Base-by-base conservation (phyloP, 1,284 basidiomycete genomes). In the Hypsizygus ulmarius region DNA sequence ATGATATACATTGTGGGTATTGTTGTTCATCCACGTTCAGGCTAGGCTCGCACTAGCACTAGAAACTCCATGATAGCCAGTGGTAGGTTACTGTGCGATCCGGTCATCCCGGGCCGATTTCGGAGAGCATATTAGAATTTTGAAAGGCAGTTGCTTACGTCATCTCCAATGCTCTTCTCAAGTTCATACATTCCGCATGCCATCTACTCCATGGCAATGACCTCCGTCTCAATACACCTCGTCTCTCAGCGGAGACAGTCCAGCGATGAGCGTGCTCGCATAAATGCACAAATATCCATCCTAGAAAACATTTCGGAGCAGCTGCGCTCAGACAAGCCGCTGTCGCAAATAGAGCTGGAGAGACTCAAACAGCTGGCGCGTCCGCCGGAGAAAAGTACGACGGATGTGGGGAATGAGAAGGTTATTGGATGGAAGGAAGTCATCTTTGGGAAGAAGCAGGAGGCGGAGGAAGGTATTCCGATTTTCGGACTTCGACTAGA, bases 181-280 rank as follows among this genome's bases (percentile, higher is more conserved):
- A 58, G 48, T 44, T 47, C 56, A 47, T 56, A 63, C 56, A 34
- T 59, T 34, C 59, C 59, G 18, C 60, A 62, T 50, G 55, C 53
- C 40, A 41, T 61, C 30, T 62, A 61, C 42, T 59, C 61, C 14
- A 49, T 58, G 38, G 59, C 60, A 10, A 59, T 62, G 47, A 53
- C 59, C 10, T 56, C 58, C 11, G 47, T 61, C 43, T 61, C 61
- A 8, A 60, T 61, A 44, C 59, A 64, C 43, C 54, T 60, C 18
- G 55, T 57, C 29, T 52, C 47, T 38, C 53, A 52, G 18, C 47
- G 52, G 32, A 54, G 44, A 28, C 7, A 39, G 3, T 44, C 47
- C 12, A 44, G 39, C 2, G 59, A 56, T 21, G 59, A 59, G 12
- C 54, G 55, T 10, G 53, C 60, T 16, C 55, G 50, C 5, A 19